Conservation (phyloP, 1,139 yeast genomes). For the Groenewaldozyma sp. region DNA sequence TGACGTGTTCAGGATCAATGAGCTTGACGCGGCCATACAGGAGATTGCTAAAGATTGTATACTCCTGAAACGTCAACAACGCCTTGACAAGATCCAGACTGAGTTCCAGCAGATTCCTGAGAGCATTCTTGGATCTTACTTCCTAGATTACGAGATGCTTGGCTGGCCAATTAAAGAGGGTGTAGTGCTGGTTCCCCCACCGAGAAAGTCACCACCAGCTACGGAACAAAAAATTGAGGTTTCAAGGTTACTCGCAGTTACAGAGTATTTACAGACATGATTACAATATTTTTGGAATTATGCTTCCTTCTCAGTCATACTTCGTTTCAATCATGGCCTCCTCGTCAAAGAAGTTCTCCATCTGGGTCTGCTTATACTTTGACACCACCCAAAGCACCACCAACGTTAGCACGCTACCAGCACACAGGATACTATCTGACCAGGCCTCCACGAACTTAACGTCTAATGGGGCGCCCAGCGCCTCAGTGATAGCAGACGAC, state of each 20-base stretch:
- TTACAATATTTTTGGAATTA: background rate
- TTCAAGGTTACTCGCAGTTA: background rate
- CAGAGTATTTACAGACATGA: background rate
- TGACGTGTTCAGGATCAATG: background rate
- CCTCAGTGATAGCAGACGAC: conserved; percentile 46
- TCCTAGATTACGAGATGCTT: background rate
- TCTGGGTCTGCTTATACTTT: conserved; percentile 7
- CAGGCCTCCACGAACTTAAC: conserved; percentile 61
- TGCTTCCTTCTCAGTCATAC: conserved; percentile 12
- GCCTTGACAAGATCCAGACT: background rate
- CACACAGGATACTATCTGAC: conserved; percentile 68
- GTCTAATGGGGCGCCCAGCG: conserved; percentile 40
- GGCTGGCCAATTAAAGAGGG: conserved; percentile 1
- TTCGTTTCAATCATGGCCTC: conserved; percentile 23
- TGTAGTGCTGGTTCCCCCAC: background rate
- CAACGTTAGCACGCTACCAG: conserved; percentile 46
- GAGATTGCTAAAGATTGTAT: background rate
- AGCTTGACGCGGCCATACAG: background rate
- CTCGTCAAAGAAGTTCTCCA: conserved; percentile 19
- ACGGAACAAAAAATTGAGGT: conserved; percentile 1
- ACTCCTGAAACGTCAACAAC: background rate
- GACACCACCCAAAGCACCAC: conserved; percentile 31
- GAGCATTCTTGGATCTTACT: background rate
- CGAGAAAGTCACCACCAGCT: background rate
- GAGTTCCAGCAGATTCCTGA: conserved; percentile 1